These are phyloP conservation scores for Peronospora destructor DNA, from an alignment of 352 stramenopile genomes.

Conservation along the genomic window DNA sequence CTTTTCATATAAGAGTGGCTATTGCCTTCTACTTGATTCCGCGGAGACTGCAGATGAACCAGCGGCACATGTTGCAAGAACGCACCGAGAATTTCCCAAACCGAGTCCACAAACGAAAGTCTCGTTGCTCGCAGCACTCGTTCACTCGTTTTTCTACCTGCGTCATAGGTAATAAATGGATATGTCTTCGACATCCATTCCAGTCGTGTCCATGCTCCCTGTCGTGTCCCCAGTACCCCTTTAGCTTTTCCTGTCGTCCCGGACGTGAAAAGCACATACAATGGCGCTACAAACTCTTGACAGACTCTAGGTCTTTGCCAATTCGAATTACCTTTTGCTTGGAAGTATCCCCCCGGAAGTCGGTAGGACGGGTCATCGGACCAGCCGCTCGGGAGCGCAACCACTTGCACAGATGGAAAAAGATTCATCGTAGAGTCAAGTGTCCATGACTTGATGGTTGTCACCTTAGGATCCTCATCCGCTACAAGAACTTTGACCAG, in stretches of 20 bases:
- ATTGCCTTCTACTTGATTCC: not conserved
- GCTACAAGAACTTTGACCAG: slow-evolving; percentile 17
- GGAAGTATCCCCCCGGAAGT: too few relatives aligned
- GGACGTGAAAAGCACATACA: slow-evolving; percentile 62
- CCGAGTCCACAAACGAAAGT: slow-evolving; percentile 42
- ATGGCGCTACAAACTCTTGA: slow-evolving; percentile 8
- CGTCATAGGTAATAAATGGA: slow-evolving; percentile 24
- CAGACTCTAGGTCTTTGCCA: not conserved
- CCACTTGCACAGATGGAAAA: slow-evolving; percentile 25
- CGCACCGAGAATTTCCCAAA: slow-evolving; percentile 51
- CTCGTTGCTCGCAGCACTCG: slow-evolving; percentile 41
- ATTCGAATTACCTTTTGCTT: not conserved
- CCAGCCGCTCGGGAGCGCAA: slow-evolving; percentile 3
- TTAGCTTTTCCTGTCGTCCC: slow-evolving; percentile 40
- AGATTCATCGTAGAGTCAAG: slow-evolving; percentile 10
- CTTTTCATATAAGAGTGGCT: slow-evolving; percentile 9
- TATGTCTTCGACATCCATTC: slow-evolving; percentile 42
- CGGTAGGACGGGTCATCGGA: too few relatives aligned
- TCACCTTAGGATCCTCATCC: not conserved
- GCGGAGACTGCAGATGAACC: slow-evolving; percentile 27
- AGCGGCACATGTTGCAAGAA: slow-evolving; percentile 35
- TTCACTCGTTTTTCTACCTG: slow-evolving; percentile 9
- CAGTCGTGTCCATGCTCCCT: slow-evolving; percentile 35
- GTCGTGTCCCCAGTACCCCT: slow-evolving; percentile 42
- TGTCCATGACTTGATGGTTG: not conserved